A percentile compares a stretch with the other conserved stretches of the same genome.
These are phyloP conservation scores for Pyricularia pennisetigena DNA, from an alignment of 2,329 filamentous ascomycete species.

Conservation along the genomic window DNA sequence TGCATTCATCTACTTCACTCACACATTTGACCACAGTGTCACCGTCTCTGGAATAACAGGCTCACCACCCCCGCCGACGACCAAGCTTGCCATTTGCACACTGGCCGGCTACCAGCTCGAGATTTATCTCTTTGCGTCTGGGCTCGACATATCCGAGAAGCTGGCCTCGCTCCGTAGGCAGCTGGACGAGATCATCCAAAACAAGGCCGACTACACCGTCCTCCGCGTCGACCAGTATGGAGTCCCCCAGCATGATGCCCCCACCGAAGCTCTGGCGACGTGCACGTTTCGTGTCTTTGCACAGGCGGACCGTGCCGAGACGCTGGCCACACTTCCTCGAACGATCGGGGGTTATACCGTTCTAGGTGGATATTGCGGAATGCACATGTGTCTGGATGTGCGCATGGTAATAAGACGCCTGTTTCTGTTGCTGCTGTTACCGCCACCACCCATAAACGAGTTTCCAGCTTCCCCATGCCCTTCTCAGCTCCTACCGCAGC, in stretches of 20 bases:
- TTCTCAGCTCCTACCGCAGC: not conserved
- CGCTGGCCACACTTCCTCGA: not conserved
- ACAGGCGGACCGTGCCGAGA: slow-evolving; percentile 16
- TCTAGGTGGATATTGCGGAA: slow-evolving; percentile 18
- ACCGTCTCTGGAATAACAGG: slow-evolving; percentile 29
- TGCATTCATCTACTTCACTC: not conserved
- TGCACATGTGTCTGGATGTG: slow-evolving; percentile 24
- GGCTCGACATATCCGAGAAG: slow-evolving; percentile 15
- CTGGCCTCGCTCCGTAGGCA: slow-evolving; percentile 17
- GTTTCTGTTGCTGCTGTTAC: not conserved
- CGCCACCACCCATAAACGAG: not conserved
- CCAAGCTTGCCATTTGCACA: slow-evolving; percentile 37
- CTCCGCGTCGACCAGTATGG: slow-evolving; percentile 21
- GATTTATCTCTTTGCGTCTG: slow-evolving; percentile 15
- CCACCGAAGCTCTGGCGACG: slow-evolving; percentile 25
- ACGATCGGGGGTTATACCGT: slow-evolving; percentile 8
- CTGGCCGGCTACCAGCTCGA: slow-evolving; percentile 19
- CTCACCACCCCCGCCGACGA: slow-evolving; percentile 34
- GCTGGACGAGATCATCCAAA: slow-evolving; percentile 17
- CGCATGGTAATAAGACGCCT: slow-evolving; percentile 13
- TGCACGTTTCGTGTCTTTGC: slow-evolving; percentile 31
- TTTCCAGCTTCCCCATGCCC: not conserved
- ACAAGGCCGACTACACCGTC: slow-evolving; percentile 14
- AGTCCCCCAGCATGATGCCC: slow-evolving; percentile 12
- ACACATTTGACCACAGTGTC: slow-evolving; percentile 13